phyloP scores from a whole-genome alignment of 148 eudicot species.

The Fallopia convolvulus region DNA sequence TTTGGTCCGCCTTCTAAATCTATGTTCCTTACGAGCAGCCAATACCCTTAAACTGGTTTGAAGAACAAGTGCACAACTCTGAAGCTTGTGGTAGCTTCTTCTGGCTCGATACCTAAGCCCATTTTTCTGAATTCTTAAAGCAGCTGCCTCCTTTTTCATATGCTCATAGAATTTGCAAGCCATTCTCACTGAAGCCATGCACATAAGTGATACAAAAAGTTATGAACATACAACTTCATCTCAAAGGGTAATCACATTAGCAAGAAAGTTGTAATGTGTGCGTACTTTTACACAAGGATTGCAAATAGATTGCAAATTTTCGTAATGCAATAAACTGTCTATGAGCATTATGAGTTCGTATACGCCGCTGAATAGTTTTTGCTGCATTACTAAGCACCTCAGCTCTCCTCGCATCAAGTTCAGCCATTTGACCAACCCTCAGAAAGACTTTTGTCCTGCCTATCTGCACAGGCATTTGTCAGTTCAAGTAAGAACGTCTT shows the following conservation, averaged over 20 bases:
- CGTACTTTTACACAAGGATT: conserved; percentile 67
- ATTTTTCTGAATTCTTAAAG: conserved; percentile 56
- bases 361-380: conserved; percentile 66
- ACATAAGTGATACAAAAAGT: conserved; percentile 6
- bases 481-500: not conserved
- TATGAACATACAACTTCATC: not conserved
- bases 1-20: conserved; percentile 55
- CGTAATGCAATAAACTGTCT: conserved; percentile 56
- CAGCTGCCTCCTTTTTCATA: conserved; percentile 71
- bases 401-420: conserved; percentile 83
- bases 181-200: conserved; percentile 45
- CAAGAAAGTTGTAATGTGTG: not conserved
- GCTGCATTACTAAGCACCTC: conserved; percentile 86
- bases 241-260: not conserved
- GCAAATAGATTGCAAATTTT: conserved; percentile 46
- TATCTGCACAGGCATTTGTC: conserved; percentile 40
- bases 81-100: conserved; percentile 48
- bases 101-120: conserved; percentile 46
- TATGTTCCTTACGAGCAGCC: conserved; percentile 63
- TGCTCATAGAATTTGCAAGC: conserved; percentile 48
- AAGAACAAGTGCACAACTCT: conserved; percentile 49
- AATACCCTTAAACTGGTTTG: conserved; percentile 66
- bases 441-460: conserved; percentile 93
- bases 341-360: conserved; percentile 73
- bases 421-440: conserved; percentile 99